A percentile compares a stretch with the other conserved stretches of the same genome.
Evolutionary conservation across 805 yeast genomes (phyloP).

Genomic region (Wickerhamiella lipophila): DNA sequence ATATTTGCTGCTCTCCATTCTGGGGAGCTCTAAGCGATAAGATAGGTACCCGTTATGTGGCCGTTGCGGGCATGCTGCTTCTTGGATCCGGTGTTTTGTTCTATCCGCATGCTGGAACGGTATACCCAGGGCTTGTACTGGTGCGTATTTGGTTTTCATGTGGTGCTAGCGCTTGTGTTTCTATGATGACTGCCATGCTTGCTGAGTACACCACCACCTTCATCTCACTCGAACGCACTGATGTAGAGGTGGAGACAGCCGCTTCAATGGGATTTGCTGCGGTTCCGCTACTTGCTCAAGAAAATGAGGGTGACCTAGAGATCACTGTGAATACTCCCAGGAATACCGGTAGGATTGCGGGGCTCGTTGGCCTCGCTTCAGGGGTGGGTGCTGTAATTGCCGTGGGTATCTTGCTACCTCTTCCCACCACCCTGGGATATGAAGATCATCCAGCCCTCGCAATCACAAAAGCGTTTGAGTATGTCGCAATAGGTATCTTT

Average conservation of each 20-base stretch:
- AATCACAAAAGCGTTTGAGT: constrained; percentile 37
- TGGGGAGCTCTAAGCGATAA: constrained; percentile 53
- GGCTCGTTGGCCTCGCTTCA: constrained; percentile 47
- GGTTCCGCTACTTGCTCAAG: constrained; percentile 9
- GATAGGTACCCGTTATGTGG: constrained; percentile 46
- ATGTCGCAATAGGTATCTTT: constrained; percentile 19
- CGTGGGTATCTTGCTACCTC: constrained; percentile 41
- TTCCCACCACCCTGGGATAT: constrained; percentile 41
- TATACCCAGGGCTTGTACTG: constrained; percentile 40
- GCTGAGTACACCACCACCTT: constrained; percentile 31
- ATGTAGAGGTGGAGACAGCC: constrained; percentile 10
- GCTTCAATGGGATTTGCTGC: constrained; percentile 10
- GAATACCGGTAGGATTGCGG: constrained; percentile 39
- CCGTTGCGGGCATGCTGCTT: constrained; percentile 36
- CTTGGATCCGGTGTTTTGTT: constrained; percentile 38
- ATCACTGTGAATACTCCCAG: background rate
- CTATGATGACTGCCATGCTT: constrained; percentile 49
- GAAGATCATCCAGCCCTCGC: constrained; percentile 33
- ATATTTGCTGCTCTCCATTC: constrained; percentile 44
- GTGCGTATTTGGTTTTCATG: constrained; percentile 46
- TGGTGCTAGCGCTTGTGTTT: constrained; percentile 44
- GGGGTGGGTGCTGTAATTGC: constrained; percentile 60
- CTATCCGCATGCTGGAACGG: constrained; percentile 36
- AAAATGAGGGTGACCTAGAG: background rate
- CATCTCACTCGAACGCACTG: constrained; percentile 1